Conservation (phyloP, 108 stramenopile species). For the Asterionellopsis glacialis region DNA sequence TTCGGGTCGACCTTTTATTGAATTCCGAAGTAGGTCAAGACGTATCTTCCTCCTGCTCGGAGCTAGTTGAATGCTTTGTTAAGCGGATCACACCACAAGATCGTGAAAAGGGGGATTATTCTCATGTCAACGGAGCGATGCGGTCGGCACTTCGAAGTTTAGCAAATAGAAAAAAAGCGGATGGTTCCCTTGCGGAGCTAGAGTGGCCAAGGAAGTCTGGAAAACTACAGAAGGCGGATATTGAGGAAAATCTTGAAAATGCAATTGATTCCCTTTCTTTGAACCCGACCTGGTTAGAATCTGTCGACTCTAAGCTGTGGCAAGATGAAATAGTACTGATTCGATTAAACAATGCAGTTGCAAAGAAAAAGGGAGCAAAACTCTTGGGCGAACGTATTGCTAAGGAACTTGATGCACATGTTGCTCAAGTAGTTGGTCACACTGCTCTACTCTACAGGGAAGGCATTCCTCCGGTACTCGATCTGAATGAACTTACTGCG, state of each 20-base stretch:
- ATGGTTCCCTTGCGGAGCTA: conserved; percentile 40
- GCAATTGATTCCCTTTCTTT: conserved; percentile 24
- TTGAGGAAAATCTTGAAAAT: conserved; percentile 25
- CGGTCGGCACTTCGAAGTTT: conserved; percentile 42
- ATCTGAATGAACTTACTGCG: conserved; percentile 51
- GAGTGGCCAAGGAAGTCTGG: conserved; percentile 29
- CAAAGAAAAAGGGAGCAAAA: conserved; percentile 66
- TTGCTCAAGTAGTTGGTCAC: conserved; percentile 75
- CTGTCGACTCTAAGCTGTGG: conserved; percentile 56
- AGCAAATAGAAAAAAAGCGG: conserved; percentile 43
- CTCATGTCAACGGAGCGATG: conserved; percentile 47
- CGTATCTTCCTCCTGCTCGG: conserved; percentile 26
- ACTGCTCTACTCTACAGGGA: conserved; percentile 76
- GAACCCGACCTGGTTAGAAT: conserved; percentile 55
- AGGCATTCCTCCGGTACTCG: conserved; percentile 46
- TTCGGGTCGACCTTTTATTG: conserved; percentile 48
- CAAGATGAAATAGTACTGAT: conserved; percentile 64
- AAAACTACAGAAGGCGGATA: conserved; percentile 8
- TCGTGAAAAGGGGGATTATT: conserved; percentile 25
- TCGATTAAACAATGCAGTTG: conserved; percentile 60
- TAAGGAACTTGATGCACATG: conserved; percentile 53
- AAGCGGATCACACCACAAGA: conserved; percentile 55
- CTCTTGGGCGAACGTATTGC: conserved; percentile 58
- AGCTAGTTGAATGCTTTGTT: conserved; percentile 56
- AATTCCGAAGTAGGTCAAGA: background rate